Conservation (phyloP, 2,329 filamentous ascomycete genomes). For the Xylaria multiplex region DNA sequence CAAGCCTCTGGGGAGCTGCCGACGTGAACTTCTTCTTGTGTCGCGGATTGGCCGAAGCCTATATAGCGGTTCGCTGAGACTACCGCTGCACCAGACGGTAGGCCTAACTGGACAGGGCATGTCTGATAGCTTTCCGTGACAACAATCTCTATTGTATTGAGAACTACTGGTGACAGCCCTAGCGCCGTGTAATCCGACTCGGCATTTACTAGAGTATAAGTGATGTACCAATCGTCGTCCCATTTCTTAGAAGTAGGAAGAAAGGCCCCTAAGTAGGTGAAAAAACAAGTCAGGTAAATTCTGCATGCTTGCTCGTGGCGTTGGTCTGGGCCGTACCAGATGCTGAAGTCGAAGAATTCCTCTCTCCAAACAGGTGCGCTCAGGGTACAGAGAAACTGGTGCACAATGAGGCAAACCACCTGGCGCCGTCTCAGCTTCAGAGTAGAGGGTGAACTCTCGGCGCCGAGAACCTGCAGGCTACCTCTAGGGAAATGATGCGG, state of each 20-base stretch:
- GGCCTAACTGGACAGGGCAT: slow-evolving; percentile 12
- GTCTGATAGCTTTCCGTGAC: slow-evolving; percentile 15
- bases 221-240: neutral
- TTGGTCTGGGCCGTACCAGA: slow-evolving; percentile 25
- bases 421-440: slow-evolving; percentile 19
- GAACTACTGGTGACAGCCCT: neutral
- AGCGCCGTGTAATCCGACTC: slow-evolving; percentile 2
- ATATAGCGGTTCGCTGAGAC: slow-evolving; percentile 22
- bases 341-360: slow-evolving; percentile 27
- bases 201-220: slow-evolving; percentile 16
- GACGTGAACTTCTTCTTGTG: slow-evolving; percentile 24
- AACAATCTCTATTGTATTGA: slow-evolving; percentile 16
- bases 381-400: slow-evolving; percentile 25
- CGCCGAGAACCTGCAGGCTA: slow-evolving; percentile 5
- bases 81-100: slow-evolving; percentile 18
- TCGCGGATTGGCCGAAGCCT: slow-evolving; percentile 28
- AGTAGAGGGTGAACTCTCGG: slow-evolving; percentile 2
- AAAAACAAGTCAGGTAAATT: slow-evolving; percentile 24
- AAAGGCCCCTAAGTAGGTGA: slow-evolving; percentile 13
- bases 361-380: slow-evolving; percentile 12
- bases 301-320: slow-evolving; percentile 22
- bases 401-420: slow-evolving; percentile 17
- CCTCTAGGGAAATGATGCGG: slow-evolving; percentile 21
- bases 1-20: slow-evolving; percentile 25
- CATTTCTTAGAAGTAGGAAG: neutral